A percentile compares a stretch with the other conserved stretches of the same genome.
Conservation (phyloP, 768 basidiomycete genomes). For the Termitomyces sp. region DNA sequence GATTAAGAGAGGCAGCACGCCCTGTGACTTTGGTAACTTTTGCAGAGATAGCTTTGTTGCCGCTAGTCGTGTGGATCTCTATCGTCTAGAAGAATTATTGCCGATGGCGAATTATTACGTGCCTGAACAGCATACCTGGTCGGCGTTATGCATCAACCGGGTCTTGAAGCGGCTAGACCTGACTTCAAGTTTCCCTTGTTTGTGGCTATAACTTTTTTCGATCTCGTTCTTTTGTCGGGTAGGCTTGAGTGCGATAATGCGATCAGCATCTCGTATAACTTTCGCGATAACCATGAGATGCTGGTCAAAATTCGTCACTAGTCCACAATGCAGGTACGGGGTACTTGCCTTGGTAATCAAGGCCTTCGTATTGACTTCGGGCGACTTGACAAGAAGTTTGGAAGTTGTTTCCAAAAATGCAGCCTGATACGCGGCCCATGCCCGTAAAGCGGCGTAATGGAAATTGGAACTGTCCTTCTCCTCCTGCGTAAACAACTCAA, state of each 20-base stretch:
- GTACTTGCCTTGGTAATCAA: conserved; percentile 29
- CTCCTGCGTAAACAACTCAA: conserved; percentile 29
- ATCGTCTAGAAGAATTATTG: conserved; percentile 17
- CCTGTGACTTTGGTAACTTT: conserved; percentile 33
- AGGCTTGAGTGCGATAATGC: conserved; percentile 43
- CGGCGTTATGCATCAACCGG: conserved; percentile 30
- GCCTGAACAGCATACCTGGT: conserved; percentile 24
- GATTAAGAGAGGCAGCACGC: conserved; percentile 32
- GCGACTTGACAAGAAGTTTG: conserved; percentile 4
- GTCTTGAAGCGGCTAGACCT: conserved; percentile 42
- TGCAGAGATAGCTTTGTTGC: conserved; percentile 17
- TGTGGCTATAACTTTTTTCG: conserved; percentile 21
- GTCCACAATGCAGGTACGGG: background rate
- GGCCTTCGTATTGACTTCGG: conserved; percentile 24
- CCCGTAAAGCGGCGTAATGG: conserved; percentile 33
- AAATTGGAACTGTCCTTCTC: conserved; percentile 19
- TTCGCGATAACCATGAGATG: conserved; percentile 37
- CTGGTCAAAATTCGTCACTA: conserved; percentile 23
- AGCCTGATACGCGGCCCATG: conserved; percentile 45
- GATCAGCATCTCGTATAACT: conserved; percentile 36
- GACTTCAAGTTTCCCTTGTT: conserved; percentile 32
- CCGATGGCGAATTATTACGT: background rate
- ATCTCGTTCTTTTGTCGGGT: conserved; percentile 46
- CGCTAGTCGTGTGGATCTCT: conserved; percentile 19
- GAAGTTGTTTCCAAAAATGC: conserved; percentile 25